Evolutionary conservation across 2,329 filamentous ascomycete species (phyloP).

Genomic region (Ampelomyces quisqualis): DNA sequence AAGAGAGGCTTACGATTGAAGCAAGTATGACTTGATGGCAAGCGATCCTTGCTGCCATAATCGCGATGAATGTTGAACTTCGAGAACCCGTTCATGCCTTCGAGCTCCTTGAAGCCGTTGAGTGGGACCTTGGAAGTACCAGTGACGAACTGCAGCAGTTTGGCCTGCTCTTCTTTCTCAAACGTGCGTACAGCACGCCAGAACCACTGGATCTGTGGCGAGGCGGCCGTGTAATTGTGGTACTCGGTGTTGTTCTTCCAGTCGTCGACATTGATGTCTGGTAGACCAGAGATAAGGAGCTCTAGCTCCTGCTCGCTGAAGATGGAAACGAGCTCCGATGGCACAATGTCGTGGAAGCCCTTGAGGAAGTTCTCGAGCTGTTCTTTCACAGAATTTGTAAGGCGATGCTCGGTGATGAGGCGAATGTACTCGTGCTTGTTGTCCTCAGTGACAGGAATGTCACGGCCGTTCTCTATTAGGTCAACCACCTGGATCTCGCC

Average conservation of each 20-base stretch:
- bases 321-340: conserved; percentile 88
- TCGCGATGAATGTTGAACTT: conserved; percentile 99
- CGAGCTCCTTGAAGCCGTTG: conserved; percentile 97
- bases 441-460: conserved; percentile 92
- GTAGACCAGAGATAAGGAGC: conserved; percentile 90
- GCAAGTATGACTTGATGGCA: conserved; percentile 96
- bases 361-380: conserved; percentile 92
- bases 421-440: conserved; percentile 99
- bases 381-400: conserved; percentile 87
- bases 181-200: conserved; percentile 97
- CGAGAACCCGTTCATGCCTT: conserved; percentile 98
- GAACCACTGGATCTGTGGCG: conserved; percentile 98
- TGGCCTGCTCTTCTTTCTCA: conserved; percentile 97
- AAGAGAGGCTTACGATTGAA: conserved; percentile 83
- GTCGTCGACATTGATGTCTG: conserved; percentile 96
- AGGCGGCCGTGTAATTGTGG: conserved; percentile 93
- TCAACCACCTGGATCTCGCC: conserved; percentile 86
- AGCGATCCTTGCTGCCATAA: conserved; percentile 91
- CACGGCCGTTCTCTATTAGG: conserved; percentile 80
- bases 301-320: conserved; percentile 99
- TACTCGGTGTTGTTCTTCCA: conserved; percentile 99
- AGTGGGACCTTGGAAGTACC: conserved; percentile 97
- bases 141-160: conserved; percentile 95
- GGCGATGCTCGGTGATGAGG: conserved; percentile 88
- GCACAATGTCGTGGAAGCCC: conserved; percentile 98